Conservation (phyloP, 495 filamentous ascomycete genomes). For the Tuber umbilicatum region DNA sequence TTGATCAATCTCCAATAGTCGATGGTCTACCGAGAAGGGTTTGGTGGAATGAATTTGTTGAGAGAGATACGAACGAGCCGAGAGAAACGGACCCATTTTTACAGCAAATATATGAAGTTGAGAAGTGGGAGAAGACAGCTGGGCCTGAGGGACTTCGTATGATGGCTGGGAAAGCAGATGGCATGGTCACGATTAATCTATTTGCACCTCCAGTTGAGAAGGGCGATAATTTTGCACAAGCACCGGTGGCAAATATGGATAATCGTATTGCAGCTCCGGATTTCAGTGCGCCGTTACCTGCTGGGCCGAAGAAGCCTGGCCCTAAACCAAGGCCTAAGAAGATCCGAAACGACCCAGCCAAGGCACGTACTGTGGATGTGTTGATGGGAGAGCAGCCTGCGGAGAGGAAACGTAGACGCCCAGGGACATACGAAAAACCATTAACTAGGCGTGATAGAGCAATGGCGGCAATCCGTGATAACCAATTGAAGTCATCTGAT, state of each 20-base stretch:
- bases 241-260: conserved; percentile 33
- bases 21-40: conserved; percentile 30
- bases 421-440: conserved; percentile 33
- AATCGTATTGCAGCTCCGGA: conserved; percentile 32
- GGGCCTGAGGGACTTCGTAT: conserved; percentile 2
- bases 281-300: conserved; percentile 19
- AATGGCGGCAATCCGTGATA: conserved; percentile 40
- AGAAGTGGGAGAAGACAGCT: conserved; percentile 35
- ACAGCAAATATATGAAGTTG: conserved; percentile 36
- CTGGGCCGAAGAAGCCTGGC: conserved; percentile 26
- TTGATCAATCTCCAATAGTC: conserved; percentile 24
- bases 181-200: conserved; percentile 41
- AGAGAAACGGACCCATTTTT: conserved; percentile 31
- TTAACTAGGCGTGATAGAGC: conserved; percentile 36
- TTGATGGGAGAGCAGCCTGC: conserved; percentile 28
- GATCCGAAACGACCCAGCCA: conserved; percentile 5
- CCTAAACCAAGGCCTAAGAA: conserved; percentile 25
- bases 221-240: conserved; percentile 35
- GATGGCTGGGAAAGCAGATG: conserved; percentile 25
- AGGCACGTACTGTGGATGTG: conserved; percentile 31
- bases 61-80: conserved; percentile 33
- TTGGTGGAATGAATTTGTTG: conserved; percentile 43
- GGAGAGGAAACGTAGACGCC: conserved; percentile 34
- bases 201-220: conserved; percentile 38
- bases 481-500: conserved; percentile 33